Evolutionary conservation across 202 grass and related monocot species (phyloP), one percentile per base, ranked within the genome.

Genomic region (Elaeis oleifera): DNA sequence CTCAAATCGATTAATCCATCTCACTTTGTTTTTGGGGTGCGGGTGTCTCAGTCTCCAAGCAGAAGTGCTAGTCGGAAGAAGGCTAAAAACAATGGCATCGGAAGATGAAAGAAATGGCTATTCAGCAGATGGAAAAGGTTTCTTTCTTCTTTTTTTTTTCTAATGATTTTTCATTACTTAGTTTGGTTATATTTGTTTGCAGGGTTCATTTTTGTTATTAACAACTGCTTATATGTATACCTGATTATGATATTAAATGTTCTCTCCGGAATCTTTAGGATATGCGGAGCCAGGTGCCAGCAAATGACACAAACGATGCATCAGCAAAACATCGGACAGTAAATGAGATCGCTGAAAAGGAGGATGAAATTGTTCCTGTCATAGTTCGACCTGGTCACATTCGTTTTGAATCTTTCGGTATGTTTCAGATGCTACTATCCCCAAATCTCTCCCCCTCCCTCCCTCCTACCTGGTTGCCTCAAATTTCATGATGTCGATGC

Each of bases 301-400:
- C 57, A 81, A 81, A 58, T 84, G 61, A 55, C 50, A 55, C 36
- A 44, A 55, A 66, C 18, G 66, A 28, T 61, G 60, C 73, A 68
- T 62, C 76, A 4, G 59, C 71, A 74, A 69, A 25, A 78, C 72
- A 89, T 76, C 64, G 76, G 82, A 26, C 60, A 76, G 63, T 62
- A 5, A 58, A 83, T 31, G 62, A 89, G 74, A 70, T 75, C 70
- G 72, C 70, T 56, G 84, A 80, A 56, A 71, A 54, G 24, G 68
- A 76, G 25, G 78, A 95, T 22, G 83, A 80, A 52, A 70, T 84
- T 74, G 74, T 97, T 83, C 74, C 88, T 60, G 59, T 88, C 51
- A 61, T 81, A 49, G 84, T 92, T 85, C 68, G 79, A 52, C 88
- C 92, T 70, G 92, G 88, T 75, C 79, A 97, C 65, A 97, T 97